Evolutionary conservation across 495 filamentous ascomycete species (phyloP).

Genomic region (Parathielavia appendiculata): DNA sequence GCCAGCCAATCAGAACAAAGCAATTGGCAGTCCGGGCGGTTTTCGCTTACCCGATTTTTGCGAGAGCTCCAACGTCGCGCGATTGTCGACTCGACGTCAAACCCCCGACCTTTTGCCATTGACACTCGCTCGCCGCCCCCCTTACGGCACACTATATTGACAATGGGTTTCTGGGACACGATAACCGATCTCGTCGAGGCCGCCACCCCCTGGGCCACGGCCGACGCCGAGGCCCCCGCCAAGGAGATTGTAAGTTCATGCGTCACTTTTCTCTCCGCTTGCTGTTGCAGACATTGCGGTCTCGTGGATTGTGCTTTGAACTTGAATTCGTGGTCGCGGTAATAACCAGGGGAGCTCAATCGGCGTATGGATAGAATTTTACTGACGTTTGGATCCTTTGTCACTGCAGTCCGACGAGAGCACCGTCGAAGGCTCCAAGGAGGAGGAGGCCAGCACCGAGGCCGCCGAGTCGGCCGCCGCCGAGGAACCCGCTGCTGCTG

Average conservation of each 20-base stretch:
- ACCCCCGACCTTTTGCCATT: constrained; percentile 34
- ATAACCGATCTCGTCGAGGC: constrained; percentile 52
- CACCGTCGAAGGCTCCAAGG: constrained; percentile 25
- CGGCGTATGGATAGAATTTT: neutral
- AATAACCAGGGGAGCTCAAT: neutral
- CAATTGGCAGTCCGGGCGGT: constrained; percentile 45
- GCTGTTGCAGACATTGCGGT: neutral
- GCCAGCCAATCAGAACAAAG: constrained; percentile 38
- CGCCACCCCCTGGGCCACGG: constrained; percentile 50
- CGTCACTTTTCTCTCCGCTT: constrained; percentile 15
- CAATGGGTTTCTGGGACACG: constrained; percentile 55
- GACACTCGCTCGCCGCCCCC: constrained; percentile 31
- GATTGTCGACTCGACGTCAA: constrained; percentile 25
- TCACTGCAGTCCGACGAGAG: constrained; percentile 22
- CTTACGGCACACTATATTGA: constrained; percentile 21
- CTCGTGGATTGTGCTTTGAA: neutral
- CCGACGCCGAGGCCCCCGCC: constrained; percentile 52
- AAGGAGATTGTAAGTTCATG: constrained; percentile 22
- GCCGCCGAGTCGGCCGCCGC: constrained; percentile 45
- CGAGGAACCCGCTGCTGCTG: constrained; percentile 35
- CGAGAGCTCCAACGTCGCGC: constrained; percentile 34
- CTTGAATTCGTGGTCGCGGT: neutral
- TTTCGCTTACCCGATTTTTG: constrained; percentile 39
- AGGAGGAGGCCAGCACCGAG: constrained; percentile 45
- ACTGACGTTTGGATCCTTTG: constrained; percentile 3